Percentiles rank a stretch among this genome's conserved stretches.
Evolutionary conservation across 2,329 filamentous ascomycete genomes (phyloP).

Genomic region (Sclerotinia borealis): DNA sequence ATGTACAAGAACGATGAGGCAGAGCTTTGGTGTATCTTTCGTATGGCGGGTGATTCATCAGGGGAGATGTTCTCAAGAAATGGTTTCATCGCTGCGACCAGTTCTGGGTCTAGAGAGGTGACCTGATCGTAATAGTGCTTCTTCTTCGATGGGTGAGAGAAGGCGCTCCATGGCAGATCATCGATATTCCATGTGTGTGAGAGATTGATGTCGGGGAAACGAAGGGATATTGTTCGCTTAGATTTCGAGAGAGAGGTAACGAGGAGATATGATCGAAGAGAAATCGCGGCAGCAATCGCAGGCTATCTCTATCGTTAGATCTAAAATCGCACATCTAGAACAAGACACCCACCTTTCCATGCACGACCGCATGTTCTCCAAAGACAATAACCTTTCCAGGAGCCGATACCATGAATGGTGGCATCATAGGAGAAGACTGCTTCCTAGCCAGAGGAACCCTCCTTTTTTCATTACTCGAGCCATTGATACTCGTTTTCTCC

Average conservation of each 20-base stretch:
- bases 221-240: slow-evolving; percentile 76
- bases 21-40: slow-evolving; percentile 78
- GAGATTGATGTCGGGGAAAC: slow-evolving; percentile 86
- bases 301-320: slow-evolving; percentile 44
- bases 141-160: slow-evolving; percentile 77
- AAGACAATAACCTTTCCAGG: slow-evolving; percentile 98
- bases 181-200: slow-evolving; percentile 93
- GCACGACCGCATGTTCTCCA: slow-evolving; percentile 95
- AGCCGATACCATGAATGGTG: slow-evolving; percentile 95
- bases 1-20: slow-evolving; percentile 87
- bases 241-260: slow-evolving; percentile 93
- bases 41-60: slow-evolving; percentile 58
- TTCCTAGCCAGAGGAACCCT: slow-evolving; percentile 39
- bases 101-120: slow-evolving; percentile 74
- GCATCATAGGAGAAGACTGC: slow-evolving; percentile 63
- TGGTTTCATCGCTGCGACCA: slow-evolving; percentile 74
- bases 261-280: slow-evolving; percentile 90
- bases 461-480: slow-evolving; percentile 13
- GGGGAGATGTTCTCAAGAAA: slow-evolving; percentile 68
- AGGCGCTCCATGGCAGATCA: slow-evolving; percentile 77
- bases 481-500: slow-evolving; percentile 17
- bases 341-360: slow-evolving; percentile 67
- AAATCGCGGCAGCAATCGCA: slow-evolving; percentile 91
- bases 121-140: slow-evolving; percentile 91
- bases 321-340: neutral